Evolutionary conservation across 768 basidiomycete genomes (phyloP).

Genomic region (Pleurotus djamor): DNA sequence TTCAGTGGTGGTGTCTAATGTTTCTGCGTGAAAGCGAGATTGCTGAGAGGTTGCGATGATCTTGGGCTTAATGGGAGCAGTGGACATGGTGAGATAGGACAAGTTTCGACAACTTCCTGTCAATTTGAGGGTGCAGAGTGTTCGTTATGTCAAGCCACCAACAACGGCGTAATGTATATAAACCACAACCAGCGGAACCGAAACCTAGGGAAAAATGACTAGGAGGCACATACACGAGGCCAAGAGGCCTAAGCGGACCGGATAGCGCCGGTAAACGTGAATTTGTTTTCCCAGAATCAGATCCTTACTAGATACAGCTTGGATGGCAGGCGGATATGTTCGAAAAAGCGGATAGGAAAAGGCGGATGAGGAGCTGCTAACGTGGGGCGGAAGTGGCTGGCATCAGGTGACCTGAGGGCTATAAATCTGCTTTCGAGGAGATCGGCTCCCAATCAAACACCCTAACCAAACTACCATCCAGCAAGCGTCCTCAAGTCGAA

Average conservation of each 20-base stretch:
- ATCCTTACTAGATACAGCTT: neutral
- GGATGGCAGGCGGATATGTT: neutral
- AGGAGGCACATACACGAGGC: neutral
- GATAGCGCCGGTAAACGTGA: neutral
- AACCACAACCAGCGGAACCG: neutral
- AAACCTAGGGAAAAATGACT: neutral
- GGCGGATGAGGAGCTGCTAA: too few relatives aligned
- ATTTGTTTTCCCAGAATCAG: neutral
- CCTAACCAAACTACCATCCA: neutral
- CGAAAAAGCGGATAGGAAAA: neutral
- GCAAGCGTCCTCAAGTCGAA: too few relatives aligned
- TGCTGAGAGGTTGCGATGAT: slow-evolving; percentile 29
- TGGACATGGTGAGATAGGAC: neutral
- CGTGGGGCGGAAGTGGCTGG: neutral
- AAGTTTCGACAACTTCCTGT: neutral
- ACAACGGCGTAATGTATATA: too few relatives aligned
- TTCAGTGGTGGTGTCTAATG: slow-evolving; percentile 23
- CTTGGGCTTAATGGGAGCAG: neutral
- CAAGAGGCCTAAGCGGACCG: neutral
- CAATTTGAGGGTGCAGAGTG: neutral
- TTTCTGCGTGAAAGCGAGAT: slow-evolving; percentile 32
- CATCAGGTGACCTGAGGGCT: neutral
- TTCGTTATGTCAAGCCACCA: too few relatives aligned
- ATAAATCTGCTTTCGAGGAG: neutral
- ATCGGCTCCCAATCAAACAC: neutral